Conservation (phyloP, 805 yeast species). For the Nakazawaea sp. region DNA sequence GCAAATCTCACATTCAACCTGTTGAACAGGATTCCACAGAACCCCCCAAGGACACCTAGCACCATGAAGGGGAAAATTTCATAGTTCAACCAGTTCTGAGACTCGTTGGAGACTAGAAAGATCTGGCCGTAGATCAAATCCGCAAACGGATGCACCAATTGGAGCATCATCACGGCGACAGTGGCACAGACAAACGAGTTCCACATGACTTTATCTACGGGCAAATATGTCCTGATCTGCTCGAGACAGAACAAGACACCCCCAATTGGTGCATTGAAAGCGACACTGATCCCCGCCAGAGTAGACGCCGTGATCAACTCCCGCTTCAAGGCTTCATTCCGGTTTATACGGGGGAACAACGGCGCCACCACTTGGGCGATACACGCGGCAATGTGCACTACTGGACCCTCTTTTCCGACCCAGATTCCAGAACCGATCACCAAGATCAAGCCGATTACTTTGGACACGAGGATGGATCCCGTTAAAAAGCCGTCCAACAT, state of each 20-base stretch:
- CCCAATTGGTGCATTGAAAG: slow-evolving; percentile 83
- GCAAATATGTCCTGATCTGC: slow-evolving; percentile 56
- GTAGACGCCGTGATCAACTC: slow-evolving; percentile 69
- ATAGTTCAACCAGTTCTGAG: slow-evolving; percentile 59
- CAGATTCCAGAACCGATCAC: slow-evolving; percentile 74
- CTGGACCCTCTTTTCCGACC: slow-evolving; percentile 84
- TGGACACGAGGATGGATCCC: slow-evolving; percentile 41
- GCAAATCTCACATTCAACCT: slow-evolving; percentile 40
- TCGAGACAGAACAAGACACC: slow-evolving; percentile 79
- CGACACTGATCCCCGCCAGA: slow-evolving; percentile 80
- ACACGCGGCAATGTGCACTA: slow-evolving; percentile 73
- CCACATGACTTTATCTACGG: slow-evolving; percentile 69
- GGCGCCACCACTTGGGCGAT: slow-evolving; percentile 34
- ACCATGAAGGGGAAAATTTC: slow-evolving; percentile 70
- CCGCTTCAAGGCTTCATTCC: slow-evolving; percentile 54
- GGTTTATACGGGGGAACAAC: slow-evolving; percentile 21
- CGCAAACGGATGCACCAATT: slow-evolving; percentile 42
- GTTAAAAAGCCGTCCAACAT: slow-evolving; percentile 48
- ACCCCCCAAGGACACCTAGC: slow-evolving; percentile 66
- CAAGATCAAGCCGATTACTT: slow-evolving; percentile 51
- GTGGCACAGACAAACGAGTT: slow-evolving; percentile 77
- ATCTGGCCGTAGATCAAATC: slow-evolving; percentile 33
- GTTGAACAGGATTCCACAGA: slow-evolving; percentile 51
- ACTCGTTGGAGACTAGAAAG: slow-evolving; percentile 58
- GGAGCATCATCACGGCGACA: slow-evolving; percentile 56